Evolutionary conservation across 768 basidiomycete species (phyloP), one percentile per base, ranked within the genome.

Genomic region (Cystobasidium onofrii): DNA sequence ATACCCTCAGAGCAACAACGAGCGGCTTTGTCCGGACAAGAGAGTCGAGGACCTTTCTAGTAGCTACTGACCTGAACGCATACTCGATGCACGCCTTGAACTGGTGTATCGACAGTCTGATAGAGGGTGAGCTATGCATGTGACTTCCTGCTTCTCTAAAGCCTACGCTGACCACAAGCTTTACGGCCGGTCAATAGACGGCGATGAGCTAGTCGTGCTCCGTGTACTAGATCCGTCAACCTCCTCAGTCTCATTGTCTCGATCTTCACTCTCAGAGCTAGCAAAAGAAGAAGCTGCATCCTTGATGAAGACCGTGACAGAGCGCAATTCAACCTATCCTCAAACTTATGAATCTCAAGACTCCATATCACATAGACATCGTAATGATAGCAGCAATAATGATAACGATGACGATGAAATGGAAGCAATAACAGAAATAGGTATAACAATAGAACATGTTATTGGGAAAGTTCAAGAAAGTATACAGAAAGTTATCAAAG

Each of bases 121-220:
- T 89, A 9, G 83, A 84, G 71, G 57, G 57, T 60, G 20, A 29
- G 57, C 20, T 6, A 2, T 17, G 25, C n/a, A n/a, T n/a, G n/a
- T n/a, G n/a, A n/a, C n/a, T 4, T 17, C 13, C 25, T 13, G 31
- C 10, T 4, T 1, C 46, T 29, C 25, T 39, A 15, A 9, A n/a
- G 20, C 6, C 39, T 12, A 13, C 46, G 46, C 46, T 50, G 31
- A 31, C 18, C 29, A 25, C 34, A 6, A 20, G 10, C 18, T 25
- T 89, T 90, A 80, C 10, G n/a, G 27, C 57, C 31, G 10, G n/a
- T n/a, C 33, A 17, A 27, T 29, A 60, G 89, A 91, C 71, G 90
- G 91, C 0, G 95, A 98, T 80, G 95, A 98, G 81, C 83, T 98
- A 25, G 88, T 99, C 72, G 89, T 97, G 10, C 90, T 91, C 73